Percentiles rank a stretch among this genome's conserved stretches.
Conservation (phyloP, 2,329 filamentous ascomycete species). For the Alternaria sp. region DNA sequence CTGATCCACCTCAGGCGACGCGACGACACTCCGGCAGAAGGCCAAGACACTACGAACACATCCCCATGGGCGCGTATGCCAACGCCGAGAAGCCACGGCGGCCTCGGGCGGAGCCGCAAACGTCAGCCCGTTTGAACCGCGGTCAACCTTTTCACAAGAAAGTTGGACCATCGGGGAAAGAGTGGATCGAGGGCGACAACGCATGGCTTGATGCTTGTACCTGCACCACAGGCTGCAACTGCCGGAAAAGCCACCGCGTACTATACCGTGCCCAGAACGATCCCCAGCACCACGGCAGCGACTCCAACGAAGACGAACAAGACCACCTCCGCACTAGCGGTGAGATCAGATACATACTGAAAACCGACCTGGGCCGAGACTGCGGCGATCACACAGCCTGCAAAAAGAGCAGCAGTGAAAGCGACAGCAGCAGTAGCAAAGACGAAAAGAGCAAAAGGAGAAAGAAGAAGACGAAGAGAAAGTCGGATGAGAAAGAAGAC, state of each 20-base stretch:
- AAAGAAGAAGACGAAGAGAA: constrained; percentile 11
- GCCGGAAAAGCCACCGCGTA: constrained; percentile 37
- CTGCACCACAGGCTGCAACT: constrained; percentile 37
- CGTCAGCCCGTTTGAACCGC: constrained; percentile 16
- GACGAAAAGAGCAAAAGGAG: not conserved
- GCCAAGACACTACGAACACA: constrained; percentile 10
- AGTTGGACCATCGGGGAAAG: constrained; percentile 24
- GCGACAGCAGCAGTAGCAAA: not conserved
- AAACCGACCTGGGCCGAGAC: constrained; percentile 33
- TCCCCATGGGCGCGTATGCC: constrained; percentile 25
- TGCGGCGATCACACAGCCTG: constrained; percentile 34
- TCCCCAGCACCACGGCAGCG: not conserved
- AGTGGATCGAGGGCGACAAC: constrained; percentile 31
- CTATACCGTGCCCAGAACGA: constrained; percentile 24
- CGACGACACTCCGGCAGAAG: not conserved
- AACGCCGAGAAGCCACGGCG: not conserved
- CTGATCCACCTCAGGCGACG: not conserved
- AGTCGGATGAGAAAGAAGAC: constrained; percentile 5
- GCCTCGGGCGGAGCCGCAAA: constrained; percentile 5
- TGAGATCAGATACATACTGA: constrained; percentile 36
- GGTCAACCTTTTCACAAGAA: constrained; percentile 8
- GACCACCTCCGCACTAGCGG: constrained; percentile 17
- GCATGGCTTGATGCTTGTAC: constrained; percentile 39
- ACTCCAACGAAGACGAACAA: constrained; percentile 1
- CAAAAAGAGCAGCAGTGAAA: constrained; percentile 7